Percentiles rank a stretch among this genome's conserved stretches.
phyloP scores from a whole-genome alignment of 306 rosid genomes.

The Ochetophila trinervis region DNA sequence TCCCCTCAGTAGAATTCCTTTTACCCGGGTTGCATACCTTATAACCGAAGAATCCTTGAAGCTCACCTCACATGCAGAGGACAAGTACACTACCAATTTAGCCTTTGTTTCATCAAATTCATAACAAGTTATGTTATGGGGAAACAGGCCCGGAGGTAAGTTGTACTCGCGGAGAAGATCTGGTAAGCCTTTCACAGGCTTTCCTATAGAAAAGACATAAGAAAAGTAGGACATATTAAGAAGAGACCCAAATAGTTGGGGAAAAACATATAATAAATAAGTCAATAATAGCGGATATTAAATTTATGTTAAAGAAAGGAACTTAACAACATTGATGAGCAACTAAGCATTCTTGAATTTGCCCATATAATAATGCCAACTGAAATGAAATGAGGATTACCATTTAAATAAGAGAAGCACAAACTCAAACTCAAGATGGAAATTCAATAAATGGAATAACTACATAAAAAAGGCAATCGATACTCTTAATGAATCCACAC shows the following conservation, averaged over 20 bases:
- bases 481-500: no score
- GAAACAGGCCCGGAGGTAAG: slow-evolving; percentile 83
- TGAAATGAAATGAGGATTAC: no score
- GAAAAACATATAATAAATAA: neutral
- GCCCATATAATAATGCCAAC: no score
- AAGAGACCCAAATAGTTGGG: neutral
- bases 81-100: slow-evolving; percentile 75
- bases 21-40: slow-evolving; percentile 70
- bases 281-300: no score
- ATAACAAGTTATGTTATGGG: slow-evolving; percentile 69
- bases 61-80: slow-evolving; percentile 76
- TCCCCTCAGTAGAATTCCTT: slow-evolving; percentile 73
- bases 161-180: slow-evolving; percentile 92
- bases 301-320: no score
- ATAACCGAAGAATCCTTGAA: slow-evolving; percentile 86
- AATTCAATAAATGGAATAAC: no score
- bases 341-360: no score
- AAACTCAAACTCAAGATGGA: no score
- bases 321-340: no score
- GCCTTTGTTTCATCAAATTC: slow-evolving; percentile 79
- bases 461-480: no score
- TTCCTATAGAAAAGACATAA: slow-evolving; percentile 38
- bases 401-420: no score
- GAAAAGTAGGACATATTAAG: neutral
- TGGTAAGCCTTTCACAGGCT: slow-evolving; percentile 67